Evolutionary conservation across 2,329 filamentous ascomycete genomes (phyloP).

Genomic region (Apiospora kogelbergensis): DNA sequence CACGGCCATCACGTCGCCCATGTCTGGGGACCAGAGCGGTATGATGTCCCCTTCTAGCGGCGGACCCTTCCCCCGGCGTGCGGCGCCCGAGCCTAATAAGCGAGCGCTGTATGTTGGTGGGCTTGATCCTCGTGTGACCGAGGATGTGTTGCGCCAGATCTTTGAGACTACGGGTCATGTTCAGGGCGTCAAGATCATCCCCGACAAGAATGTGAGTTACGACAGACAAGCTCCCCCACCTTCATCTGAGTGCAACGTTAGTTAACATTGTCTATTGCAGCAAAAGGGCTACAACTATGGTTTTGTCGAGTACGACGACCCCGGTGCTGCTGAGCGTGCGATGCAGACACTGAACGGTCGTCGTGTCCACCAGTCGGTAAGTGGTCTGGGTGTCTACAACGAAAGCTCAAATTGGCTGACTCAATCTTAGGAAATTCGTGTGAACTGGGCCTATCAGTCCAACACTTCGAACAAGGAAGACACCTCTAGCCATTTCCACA

Average conservation of each 20-base stretch:
- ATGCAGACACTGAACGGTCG: constrained; percentile 97
- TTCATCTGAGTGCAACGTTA: constrained; percentile 15
- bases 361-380: constrained; percentile 87
- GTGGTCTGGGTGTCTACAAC: background rate
- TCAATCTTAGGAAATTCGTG: constrained; percentile 81
- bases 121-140: constrained; percentile 89
- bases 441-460: constrained; percentile 99
- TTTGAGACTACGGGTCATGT: constrained; percentile 99
- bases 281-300: constrained; percentile 98
- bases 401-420: constrained; percentile 12
- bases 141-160: constrained; percentile 94
- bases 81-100: constrained; percentile 98
- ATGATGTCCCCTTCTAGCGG: constrained; percentile 83
- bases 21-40: constrained; percentile 60
- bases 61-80: constrained; percentile 80
- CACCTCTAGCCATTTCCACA: constrained; percentile 97
- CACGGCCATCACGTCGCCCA: constrained; percentile 85
- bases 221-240: background rate
- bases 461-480: constrained; percentile 95
- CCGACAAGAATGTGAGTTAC: constrained; percentile 92
- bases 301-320: constrained; percentile 98
- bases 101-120: constrained; percentile 94
- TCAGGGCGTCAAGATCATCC: constrained; percentile 98
- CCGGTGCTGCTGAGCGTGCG: constrained; percentile 90
- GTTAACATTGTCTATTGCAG: constrained; percentile 44